Base-by-base conservation (phyloP, 805 yeast species). In the Hanseniaspora jakobsenii region DNA sequence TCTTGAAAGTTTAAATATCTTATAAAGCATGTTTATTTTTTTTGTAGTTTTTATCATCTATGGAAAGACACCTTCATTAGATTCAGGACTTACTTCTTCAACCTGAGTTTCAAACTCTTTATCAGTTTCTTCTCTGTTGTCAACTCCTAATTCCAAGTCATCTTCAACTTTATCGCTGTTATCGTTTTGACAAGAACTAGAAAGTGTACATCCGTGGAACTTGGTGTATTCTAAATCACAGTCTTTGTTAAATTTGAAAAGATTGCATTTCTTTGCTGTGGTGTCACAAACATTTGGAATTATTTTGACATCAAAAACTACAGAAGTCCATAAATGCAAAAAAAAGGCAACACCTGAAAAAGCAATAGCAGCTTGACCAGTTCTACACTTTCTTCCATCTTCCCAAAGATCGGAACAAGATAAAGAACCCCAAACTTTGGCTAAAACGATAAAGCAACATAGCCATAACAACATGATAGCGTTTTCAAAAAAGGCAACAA, bases 361-460 rank as follows among this genome's bases (percentile, higher is more conserved):
- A 3, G 64, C 65, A 40, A 59, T 54, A 4, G 64, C 50, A 4
- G 64, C 58, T 47, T 61, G 54, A 7, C 55, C 51, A 13, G 60
- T 43, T 41, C 51, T 52, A 38, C 66, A 61, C 2, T 59, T 58
- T 14, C 46, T 48, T 12, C 23, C 8, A 32, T 49, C 51, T 19
- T 35, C 47, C 24, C 47, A 47, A 21, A 50, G 51, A 12, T 53
- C 45, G n/a, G 44, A 12, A 47, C 67, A 63, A 10, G 57, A 49
- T n/a, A 47, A 52, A 9, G 57, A 53, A 32, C 65, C 59, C 39
- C 56, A 55, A 3, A 52, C 49, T 6, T 58, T 48, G 2, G 65
- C 63, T 8, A 53, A 51, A 21, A 63, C 64, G 42, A 63, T 54
- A 37, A 62, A 64, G 1, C 59, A 55, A 36, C 58, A 50, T 13